Percentiles rank a stretch among this genome's conserved stretches.
phyloP scores from a whole-genome alignment of 2,329 filamentous ascomycete species.

The Monosporascus sp. region DNA sequence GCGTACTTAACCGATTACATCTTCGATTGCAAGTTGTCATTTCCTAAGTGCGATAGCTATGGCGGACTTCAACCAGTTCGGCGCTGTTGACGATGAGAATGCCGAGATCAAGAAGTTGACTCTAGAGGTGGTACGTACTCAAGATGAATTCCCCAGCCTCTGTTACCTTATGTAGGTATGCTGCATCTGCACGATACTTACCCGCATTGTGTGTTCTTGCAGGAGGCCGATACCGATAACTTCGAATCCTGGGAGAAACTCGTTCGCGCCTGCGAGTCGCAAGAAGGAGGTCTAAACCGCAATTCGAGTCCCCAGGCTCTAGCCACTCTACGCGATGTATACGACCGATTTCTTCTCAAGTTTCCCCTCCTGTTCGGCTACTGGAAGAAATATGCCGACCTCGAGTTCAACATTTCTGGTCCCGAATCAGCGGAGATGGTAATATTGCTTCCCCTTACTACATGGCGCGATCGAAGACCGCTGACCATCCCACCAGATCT shows the following conservation, averaged over 20 bases:
- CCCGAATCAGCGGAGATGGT: slow-evolving; percentile 98
- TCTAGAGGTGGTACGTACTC: slow-evolving; percentile 63
- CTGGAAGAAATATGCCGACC: slow-evolving; percentile 99
- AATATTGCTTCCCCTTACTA: background rate
- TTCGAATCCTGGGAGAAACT: slow-evolving; percentile 96
- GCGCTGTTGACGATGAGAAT: slow-evolving; percentile 74
- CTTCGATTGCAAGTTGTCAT: background rate
- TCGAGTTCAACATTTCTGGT: slow-evolving; percentile 94
- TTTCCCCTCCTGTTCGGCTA: slow-evolving; percentile 96
- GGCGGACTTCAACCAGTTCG: slow-evolving; percentile 66
- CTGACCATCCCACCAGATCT: slow-evolving; percentile 56
- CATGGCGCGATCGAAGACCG: background rate
- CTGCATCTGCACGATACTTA: slow-evolving; percentile 4
- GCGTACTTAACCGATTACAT: too few relatives aligned
- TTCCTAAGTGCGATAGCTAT: slow-evolving; percentile 34
- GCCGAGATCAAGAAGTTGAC: slow-evolving; percentile 75
- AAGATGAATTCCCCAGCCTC: background rate
- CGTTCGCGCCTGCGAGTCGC: slow-evolving; percentile 71
- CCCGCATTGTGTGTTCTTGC: slow-evolving; percentile 8
- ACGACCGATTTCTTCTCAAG: slow-evolving; percentile 88
- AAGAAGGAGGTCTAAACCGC: slow-evolving; percentile 90
- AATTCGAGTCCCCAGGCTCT: slow-evolving; percentile 96
- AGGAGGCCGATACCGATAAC: slow-evolving; percentile 73
- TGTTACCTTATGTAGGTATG: background rate
- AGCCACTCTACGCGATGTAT: slow-evolving; percentile 76